Base-by-base conservation (phyloP, 1,284 basidiomycete species). In the Gomphus bonarii region DNA sequence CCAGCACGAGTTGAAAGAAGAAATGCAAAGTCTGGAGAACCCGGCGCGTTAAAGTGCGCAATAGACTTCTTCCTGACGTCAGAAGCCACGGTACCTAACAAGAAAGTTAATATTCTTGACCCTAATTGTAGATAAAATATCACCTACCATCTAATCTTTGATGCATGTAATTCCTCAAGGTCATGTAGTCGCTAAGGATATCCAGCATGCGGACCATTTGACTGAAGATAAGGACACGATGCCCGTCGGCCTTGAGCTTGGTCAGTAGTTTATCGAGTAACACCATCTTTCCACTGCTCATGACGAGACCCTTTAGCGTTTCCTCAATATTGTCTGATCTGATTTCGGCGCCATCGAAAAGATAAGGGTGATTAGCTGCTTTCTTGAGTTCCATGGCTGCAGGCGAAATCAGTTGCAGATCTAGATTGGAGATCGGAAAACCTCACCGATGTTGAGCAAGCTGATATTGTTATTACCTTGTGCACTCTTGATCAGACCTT, bases 121-220 rank as follows among this genome's bases (percentile, higher is more conserved):
- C n/a, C 16, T 30, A 6, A 30, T 31, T 16, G 16, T 22, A 20
- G 20, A 16, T 28, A 14, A 14, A 25, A 56, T 68, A 70, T 40
- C 66, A 73, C 54, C 66, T 65, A 63, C 80, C 86, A 65, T 90
- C 87, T 14, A 90, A 75, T 1, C 87, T 77, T 65, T 88, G 86
- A 67, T 84, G 80, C 44, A 80, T 83, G 68, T 97, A 99, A 38
- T 89, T 88, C 47, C 97, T 82, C 47, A 95, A 75, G 28, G 75
- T 75, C 85, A 98, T 94, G 72, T 98, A 99, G 72, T 99, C 97
- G 61, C 90, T 95, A 63, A 99, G 82, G 69, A 99, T 99, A 71
- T 99, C 97, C 42, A 99, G 81, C 82, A 99, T 92, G 60, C 95
- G 86, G 52, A 99, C 95, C 97, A 99, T 99, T 72, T 99, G 97